phyloP scores from a whole-genome alignment of 1,284 basidiomycete species.

The Cutaneotrichosporon sp. region DNA sequence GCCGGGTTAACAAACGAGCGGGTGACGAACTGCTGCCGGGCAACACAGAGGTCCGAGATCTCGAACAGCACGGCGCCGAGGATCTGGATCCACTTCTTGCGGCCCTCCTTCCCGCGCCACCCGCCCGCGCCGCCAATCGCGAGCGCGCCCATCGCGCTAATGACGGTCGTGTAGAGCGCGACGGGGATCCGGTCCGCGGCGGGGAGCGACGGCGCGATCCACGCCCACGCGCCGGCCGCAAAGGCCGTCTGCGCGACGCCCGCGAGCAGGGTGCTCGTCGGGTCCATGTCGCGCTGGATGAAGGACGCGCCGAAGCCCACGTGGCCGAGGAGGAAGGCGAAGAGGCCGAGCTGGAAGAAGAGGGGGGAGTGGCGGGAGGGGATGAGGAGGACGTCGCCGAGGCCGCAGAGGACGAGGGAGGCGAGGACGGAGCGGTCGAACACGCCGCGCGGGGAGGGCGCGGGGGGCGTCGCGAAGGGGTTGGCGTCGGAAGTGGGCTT shows the following conservation, averaged over 20 bases:
- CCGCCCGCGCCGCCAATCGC: slow-evolving; percentile 13
- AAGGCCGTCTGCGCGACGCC: neutral
- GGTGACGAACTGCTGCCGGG: slow-evolving; percentile 24
- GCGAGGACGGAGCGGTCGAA: slow-evolving; percentile 13
- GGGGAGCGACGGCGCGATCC: slow-evolving; percentile 18
- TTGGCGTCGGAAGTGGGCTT: neutral
- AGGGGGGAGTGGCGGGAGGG: slow-evolving; percentile 2
- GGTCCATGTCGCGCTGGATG: slow-evolving; percentile 8
- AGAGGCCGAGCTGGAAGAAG: slow-evolving; percentile 21
- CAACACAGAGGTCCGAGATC: slow-evolving; percentile 23
- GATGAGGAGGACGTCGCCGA: slow-evolving; percentile 25
- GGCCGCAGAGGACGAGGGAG: slow-evolving; percentile 14
- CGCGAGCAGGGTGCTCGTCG: neutral
- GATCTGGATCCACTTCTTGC: slow-evolving; percentile 15
- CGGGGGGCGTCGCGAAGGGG: neutral
- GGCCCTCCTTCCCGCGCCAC: neutral
- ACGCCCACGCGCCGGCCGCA: slow-evolving; percentile 15
- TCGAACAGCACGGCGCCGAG: slow-evolving; percentile 23
- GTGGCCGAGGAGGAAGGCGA: slow-evolving; percentile 26
- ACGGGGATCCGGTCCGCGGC: slow-evolving; percentile 16
- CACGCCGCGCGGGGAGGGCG: neutral
- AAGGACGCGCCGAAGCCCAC: slow-evolving; percentile 21
- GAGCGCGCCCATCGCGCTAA: slow-evolving; percentile 13
- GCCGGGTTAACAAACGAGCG: slow-evolving; percentile 6
- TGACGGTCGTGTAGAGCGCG: slow-evolving; percentile 17